Evolutionary conservation across 257 asterid species (phyloP), one percentile per base, ranked within the genome.

Genomic region (Paraleonurus japonicus): DNA sequence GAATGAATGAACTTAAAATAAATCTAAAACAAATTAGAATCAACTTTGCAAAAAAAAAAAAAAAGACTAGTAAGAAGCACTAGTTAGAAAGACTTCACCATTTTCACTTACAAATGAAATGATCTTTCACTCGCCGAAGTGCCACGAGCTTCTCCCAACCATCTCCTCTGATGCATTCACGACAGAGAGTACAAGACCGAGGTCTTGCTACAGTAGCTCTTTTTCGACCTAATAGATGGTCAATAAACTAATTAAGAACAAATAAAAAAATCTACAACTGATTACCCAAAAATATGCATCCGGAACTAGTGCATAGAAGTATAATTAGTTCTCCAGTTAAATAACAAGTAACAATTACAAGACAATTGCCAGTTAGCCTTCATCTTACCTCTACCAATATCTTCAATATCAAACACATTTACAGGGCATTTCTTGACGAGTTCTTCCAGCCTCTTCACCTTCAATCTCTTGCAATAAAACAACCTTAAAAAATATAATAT

Each of bases 341-440:
- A 50, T 70, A 20, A 30, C 57, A 66, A 54, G 27, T 23, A 20
- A 53, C 60, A 53, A 20, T 54, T 22, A 3, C 13, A n/a, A 41
- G 27, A 37, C 55, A 70, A 53, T 59, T 27, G 35, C 17, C 2
- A 60, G 53, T n/a, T 17, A 43, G 63, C 23, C 7, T 61, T 61
- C 69, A 63, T 35, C 80, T 75, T 69, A 91, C 97, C 92, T 79
- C 77, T 77, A 68, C 89, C 90, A 50, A 90, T 77, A 80, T 93
- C 98, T 83, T 90, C 98, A 33, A 93, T 91, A 70, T 90, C 98
- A 79, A 92, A 95, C 66, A 92, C 99, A 8, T 87, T 85, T 71
- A 80, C 87, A 0, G 97, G 99, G 72, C 99, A 95, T 81, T 84
- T 92, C 87, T 79, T 81, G 65, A 83, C 88, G 71, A 95, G 96